Evolutionary conservation across 306 rosid genomes (phyloP), one percentile per base, ranked within the genome.

Genomic region (Prunus persica): DNA sequence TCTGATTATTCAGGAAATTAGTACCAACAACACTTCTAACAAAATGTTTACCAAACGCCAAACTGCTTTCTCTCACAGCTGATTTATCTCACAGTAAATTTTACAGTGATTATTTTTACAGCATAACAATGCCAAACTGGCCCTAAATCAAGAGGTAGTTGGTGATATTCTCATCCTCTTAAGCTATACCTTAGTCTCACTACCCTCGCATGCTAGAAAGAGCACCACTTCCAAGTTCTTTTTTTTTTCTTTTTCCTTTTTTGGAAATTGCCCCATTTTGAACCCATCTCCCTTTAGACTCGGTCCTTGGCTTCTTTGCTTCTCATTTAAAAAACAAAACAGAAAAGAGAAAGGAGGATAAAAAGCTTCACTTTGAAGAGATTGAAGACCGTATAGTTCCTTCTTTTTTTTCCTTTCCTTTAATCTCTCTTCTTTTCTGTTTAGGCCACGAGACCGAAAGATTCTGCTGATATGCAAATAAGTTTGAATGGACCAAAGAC

Each of bases 401-500:
- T 49, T 49, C 52, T 49, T 49, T 49, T 49, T 49, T 49, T 15
- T 13, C 16, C 4, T 13, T 49, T 60, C 38, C 58, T 57, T 62
- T 76, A 67, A 38, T 8, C 13, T 27, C 30, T 55, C 11, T 75
- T 45, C n/a, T 5, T 41, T 51, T 43, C 3, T 75, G 45, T 68
- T 34, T 41, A 27, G 30, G 80, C 58, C 76, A 84, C 72, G 74
- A 80, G 77, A 79, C 24, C 65, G 69, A 50, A 70, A 69, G 84
- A 86, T 72, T 77, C 78, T 78, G 71, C 63, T 66, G 73, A 70
- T 79, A 56, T 57, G 10, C 43, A 56, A 57, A 65, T 50, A 70
- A 68, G 65, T 77, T 87, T 84, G 88, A 81, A 79, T 70, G 88
- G 89, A 85, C 86, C 76, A 74, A 86, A 84, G 87, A 84, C 83